Evolutionary conservation across 2,329 filamentous ascomycete species (phyloP), one percentile per base, ranked within the genome.

Genomic region (Xylogone sp.): DNA sequence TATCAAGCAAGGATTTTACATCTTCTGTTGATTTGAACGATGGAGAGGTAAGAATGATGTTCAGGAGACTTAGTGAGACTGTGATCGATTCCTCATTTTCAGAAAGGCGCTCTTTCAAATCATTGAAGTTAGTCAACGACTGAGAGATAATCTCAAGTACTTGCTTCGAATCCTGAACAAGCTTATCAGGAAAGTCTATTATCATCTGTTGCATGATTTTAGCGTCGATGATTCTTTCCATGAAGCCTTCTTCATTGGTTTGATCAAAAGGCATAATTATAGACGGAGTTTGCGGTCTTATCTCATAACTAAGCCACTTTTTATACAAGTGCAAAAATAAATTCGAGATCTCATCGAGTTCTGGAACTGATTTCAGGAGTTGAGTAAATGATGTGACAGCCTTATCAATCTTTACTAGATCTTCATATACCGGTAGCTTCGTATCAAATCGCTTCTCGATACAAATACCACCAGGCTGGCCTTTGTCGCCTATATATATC

Each of bases 151-250:
- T 74, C 44, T 83, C 78, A 2, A 90, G 69, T 6, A 88, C 75
- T 58, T 87, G 82, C 43, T 77, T 77, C 2, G 86, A 84, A 51
- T 83, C 79, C 27, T 75, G 77, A 24, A 86, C 78, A 12, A 90
- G 74, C 55, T 81, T 83, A 20, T 85, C 79, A 1, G 83, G 78
- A 44, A 85, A 77, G 44, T 72, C 76, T 21, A 81, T 78, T 66
- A 89, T 81, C 68, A 90, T 76, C 29, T 76, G 78, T 60, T 88
- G 83, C 7, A 89, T 72, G 1, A 88, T 68, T 46, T 82, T 82
- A 4, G 83, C 74, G 55, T 87, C 76, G 5, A 78, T 66, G 1
- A 90, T 68, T 3, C 75, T 72, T 3, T 62, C 63, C 2, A 82
- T 53, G 0, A 78, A 70, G 1, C 60, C 49, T 3, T 68, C 59